Base-by-base conservation (phyloP, 2,329 filamentous ascomycete species). In the Alternaria metachromatica region DNA sequence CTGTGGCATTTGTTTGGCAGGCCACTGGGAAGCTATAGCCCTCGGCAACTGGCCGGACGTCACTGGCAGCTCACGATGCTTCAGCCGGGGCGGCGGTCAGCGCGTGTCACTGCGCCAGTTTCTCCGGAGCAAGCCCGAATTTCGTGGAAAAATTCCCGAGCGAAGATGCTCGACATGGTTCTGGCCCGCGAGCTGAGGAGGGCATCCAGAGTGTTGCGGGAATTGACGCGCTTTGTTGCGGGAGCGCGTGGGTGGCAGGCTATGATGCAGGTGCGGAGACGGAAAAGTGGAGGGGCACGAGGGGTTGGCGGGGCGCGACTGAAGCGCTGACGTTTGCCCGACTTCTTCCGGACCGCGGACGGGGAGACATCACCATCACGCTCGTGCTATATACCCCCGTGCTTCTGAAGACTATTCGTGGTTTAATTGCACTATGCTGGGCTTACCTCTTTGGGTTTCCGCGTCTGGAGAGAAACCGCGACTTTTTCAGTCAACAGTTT, bases 331-430 rank as follows among this genome's bases (percentile, higher is more conserved):
- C 63, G 59, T 55, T 26, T 50, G 54, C 65, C 73, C 73, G 73
- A 72, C 48, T 67, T 73, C 50, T 74, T 74, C 73, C 73, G 73
- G 66, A 53, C 73, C 72, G 72, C 73, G 73, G 73, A 72, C 67
- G 33, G 61, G 58, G 30, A 37, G 49, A 10, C 49, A 23, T 58
- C 33, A 50, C 57, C 12, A 55, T 23, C 55, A 66, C 41, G 49
- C 30, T 33, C 49, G 49, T 37, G 28, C 37, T 41, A 41, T 18
- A 41, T 41, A 41, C 37, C 18, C 37, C 37, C 37, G 37, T 41
- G n/a, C n/a, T 41, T 18, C 37, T 41, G 37, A 41, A 41, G 37
- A 41, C 37, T 41, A 41, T 41, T 41, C 37, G 37, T 41, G 37
- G 37, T 41, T 41, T 41, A 41, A 41, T 41, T 41, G 37, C 37